A percentile compares a stretch with the other conserved stretches of the same genome.
phyloP scores from a whole-genome alignment of 352 stramenopile genomes.

The Phytophthora brassicae region DNA sequence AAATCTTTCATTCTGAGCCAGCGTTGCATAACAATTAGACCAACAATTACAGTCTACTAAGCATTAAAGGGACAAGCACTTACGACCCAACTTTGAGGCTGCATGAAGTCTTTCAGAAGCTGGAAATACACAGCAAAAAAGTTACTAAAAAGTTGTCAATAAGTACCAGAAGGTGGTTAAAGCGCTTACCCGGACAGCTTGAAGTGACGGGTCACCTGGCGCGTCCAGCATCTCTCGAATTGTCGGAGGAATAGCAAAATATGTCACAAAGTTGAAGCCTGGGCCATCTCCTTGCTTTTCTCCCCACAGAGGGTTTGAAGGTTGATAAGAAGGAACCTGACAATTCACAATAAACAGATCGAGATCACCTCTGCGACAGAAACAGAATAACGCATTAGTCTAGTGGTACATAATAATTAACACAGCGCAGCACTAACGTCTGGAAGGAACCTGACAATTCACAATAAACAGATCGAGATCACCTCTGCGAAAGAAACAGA shows the following conservation, averaged over 20 bases:
- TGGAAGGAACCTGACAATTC: constrained; percentile 83
- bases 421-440: background rate
- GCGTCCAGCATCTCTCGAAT: constrained; percentile 60
- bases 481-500: constrained; percentile 17
- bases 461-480: constrained; percentile 74
- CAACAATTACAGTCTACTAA: background rate
- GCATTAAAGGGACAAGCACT: background rate
- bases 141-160: background rate
- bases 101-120: constrained; percentile 44
- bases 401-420: background rate
- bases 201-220: constrained; percentile 35
- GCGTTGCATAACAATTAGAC: background rate
- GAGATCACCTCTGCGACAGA: constrained; percentile 26
- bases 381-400: constrained; percentile 1
- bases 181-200: constrained; percentile 48
- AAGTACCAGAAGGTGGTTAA: background rate
- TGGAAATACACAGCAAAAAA: background rate
- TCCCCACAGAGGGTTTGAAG: constrained; percentile 82
- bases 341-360: constrained; percentile 85
- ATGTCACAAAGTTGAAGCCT: constrained; percentile 84
- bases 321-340: constrained; percentile 82
- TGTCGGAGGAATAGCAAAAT: constrained; percentile 63
- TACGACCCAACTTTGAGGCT: constrained; percentile 38
- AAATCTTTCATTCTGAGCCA: constrained; percentile 65
- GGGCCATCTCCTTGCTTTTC: constrained; percentile 72